Evolutionary conservation across 768 basidiomycete genomes (phyloP), one percentile per base, ranked within the genome.

Genomic region (Boletus vinaceobasis): DNA sequence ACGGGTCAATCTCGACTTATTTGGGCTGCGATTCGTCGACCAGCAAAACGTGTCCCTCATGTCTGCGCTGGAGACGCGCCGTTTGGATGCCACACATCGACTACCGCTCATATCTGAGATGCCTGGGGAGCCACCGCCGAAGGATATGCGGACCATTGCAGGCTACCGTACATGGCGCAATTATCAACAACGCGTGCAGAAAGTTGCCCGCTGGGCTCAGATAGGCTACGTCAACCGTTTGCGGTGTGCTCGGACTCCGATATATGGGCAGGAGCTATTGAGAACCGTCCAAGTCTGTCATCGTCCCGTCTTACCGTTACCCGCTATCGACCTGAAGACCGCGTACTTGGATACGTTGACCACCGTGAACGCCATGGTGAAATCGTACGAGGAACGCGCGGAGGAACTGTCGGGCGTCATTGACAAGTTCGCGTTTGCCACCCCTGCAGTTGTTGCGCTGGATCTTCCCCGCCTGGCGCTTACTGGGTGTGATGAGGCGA

Each of bases 351-450:
- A 82, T 27, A 77, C 71, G 11, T 72, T 70, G 9, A 67, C 73
- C 42, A 59, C 62, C 2, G 65, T 78, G 15, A 78, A 84, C 43
- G 68, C 66, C 17, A 72, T 80, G 27, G 76, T 96, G 58, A 83
- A 81, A 55, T 89, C 93, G 6, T 85, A 86, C 60, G 71, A 73
- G 8, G 68, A 76, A 14, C 83, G 93, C 13, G 80, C 81, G 2
- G 72, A 79, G 40, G 77, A 80, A 1, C 75, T 87, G 71, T 72
- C 75, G 2, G 67, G 70, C 19, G 57, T 80, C 19, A 71, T 96
- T 48, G 81, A 88, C 50, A 74, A 72, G 23, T 98, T 96, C 65
- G 84, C 87, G 1, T 92, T 92, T 60, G 83, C 82, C 19, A 94
- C 93, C 0, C 91, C 94, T 1, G 63, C 83, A 2, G 91, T 80